Evolutionary conservation across 2,329 filamentous ascomycete genomes (phyloP), one percentile per base, ranked within the genome.

Genomic region (Venturia asperata): DNA sequence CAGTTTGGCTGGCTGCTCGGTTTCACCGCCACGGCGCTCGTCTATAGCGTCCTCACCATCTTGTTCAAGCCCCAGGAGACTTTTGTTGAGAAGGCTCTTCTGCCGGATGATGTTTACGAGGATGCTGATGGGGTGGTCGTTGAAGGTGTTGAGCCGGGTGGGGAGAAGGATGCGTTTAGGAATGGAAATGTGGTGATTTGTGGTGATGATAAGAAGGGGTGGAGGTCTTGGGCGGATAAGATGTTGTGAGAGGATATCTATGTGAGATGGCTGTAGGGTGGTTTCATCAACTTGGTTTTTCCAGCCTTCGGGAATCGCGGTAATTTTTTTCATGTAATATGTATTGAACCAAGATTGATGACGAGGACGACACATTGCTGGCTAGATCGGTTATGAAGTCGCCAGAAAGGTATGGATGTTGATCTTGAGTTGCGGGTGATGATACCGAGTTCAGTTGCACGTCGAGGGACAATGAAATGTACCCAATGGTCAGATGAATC

Each of bases 1-100:
- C 79, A 82, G 34, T 86, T 88, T 70, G 85, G 86, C n/a, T 89
- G 86, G 82, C 71, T 88, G 21, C 79, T 87, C 61, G 86, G 86
- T 0, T 87, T 88, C 68, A 75, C 80, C 11, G 77, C 73, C 0
- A 84, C 83, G 9, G 80, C 82, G 24, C 62, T 84, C 3, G 77
- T 87, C 0, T 88, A 88, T 73, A 75, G 82, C 11, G 69, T 67
- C 0, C 69, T 87, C 10, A 58, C 52, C 15, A 9, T 58, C 0
- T 58, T 58, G 30, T 37, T 58, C 13, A 58, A 37, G 39, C 64
- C 64, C 17, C 37, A 42, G 3, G 79, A 82, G 69, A 80, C 81
- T 0, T 71, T 84, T 61, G 72, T 87, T 21, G 72, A 74, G 5
- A 72, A 67, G 63, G 72, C 75, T 3, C 72, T 78, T 27, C 67